These are phyloP conservation scores for Atkinsonella hypoxylon DNA, from an alignment of 2,329 filamentous ascomycete species.

Conservation along the genomic window DNA sequence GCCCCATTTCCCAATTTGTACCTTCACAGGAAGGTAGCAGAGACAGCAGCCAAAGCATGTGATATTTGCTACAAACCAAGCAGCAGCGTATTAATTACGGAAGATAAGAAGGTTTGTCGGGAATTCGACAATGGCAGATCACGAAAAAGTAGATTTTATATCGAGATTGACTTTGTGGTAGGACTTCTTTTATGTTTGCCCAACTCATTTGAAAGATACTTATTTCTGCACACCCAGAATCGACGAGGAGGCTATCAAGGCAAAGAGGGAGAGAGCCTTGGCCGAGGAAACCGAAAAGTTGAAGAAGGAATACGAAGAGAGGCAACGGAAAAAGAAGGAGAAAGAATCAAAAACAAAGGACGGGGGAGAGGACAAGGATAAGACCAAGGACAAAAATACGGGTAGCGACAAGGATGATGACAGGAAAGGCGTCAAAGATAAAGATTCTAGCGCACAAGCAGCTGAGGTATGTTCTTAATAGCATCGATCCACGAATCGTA, in stretches of 20 bases:
- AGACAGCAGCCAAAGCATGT: conserved; percentile 71
- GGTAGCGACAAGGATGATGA: conserved; percentile 14
- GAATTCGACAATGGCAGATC: not conserved
- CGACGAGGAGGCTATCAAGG: conserved; percentile 53
- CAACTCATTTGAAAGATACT: conserved; percentile 67
- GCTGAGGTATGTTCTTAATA: conserved; percentile 4
- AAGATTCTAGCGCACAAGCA: not conserved
- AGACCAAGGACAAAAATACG: conserved; percentile 20
- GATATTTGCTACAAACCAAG: conserved; percentile 86
- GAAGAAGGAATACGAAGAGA: conserved; percentile 70
- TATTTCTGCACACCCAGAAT: conserved; percentile 69
- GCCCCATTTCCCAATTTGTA: conserved; percentile 61
- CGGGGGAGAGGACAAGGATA: conserved; percentile 25
- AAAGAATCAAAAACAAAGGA: conserved; percentile 48
- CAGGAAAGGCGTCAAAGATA: conserved; percentile 13
- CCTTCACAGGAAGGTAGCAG: conserved; percentile 75
- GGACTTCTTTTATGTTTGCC: conserved; percentile 90
- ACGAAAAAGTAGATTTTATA: not conserved
- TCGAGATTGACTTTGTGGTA: conserved; percentile 7
- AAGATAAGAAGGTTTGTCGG: conserved; percentile 65
- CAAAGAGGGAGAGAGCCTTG: conserved; percentile 47
- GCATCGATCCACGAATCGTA: not conserved
- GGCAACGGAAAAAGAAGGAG: conserved; percentile 54
- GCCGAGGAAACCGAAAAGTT: conserved; percentile 52
- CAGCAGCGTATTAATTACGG: conserved; percentile 75